Percentiles rank a stretch among this genome's conserved stretches.
Conservation (phyloP, 139 green algal species). For the Desmodesmus armatus region DNA sequence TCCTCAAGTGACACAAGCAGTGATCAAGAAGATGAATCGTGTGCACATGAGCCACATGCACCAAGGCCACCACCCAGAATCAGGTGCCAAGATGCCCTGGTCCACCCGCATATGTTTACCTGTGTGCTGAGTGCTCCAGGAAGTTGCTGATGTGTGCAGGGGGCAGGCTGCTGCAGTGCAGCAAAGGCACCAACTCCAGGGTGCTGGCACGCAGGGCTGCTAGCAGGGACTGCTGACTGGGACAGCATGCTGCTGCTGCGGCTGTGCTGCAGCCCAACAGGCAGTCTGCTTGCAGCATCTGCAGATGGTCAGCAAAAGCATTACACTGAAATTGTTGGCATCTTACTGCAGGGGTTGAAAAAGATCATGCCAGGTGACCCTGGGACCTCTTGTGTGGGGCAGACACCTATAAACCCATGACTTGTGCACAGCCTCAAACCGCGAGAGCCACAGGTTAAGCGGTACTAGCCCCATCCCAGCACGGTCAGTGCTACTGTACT, state of each 20-base stretch:
- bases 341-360: neutral
- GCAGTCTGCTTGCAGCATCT: neutral
- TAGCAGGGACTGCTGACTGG: slow-evolving; percentile 50
- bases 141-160: slow-evolving; percentile 71
- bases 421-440: too few relatives aligned
- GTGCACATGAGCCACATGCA: neutral
- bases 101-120: neutral
- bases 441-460: neutral
- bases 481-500: neutral
- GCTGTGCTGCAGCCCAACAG: slow-evolving; percentile 41
- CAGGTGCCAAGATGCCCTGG: neutral
- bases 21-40: too few relatives aligned
- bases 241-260: slow-evolving; percentile 42
- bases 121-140: slow-evolving; percentile 53
- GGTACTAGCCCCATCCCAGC: neutral
- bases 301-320: neutral
- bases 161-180: slow-evolving; percentile 54
- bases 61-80: neutral
- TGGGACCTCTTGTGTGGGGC: neutral
- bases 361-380: neutral
- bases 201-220: slow-evolving; percentile 58
- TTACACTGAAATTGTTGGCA: neutral
- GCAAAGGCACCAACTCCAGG: slow-evolving; percentile 57
- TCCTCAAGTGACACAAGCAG: neutral
- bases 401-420: neutral